Conservation (phyloP, 768 basidiomycete species). For the Leccinum subgranulosum region DNA sequence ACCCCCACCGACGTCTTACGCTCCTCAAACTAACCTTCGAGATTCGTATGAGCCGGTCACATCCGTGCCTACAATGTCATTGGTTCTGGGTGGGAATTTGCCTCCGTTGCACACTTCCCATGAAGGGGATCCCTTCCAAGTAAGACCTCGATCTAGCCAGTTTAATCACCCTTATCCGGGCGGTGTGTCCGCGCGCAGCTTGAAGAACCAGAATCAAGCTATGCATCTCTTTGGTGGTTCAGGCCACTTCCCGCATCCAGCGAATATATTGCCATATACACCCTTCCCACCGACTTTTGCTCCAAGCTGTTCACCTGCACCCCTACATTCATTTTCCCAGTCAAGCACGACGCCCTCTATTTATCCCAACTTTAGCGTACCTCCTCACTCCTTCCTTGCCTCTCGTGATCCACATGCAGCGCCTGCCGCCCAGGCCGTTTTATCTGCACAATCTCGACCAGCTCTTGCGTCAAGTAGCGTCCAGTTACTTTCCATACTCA, state of each 20-base stretch:
- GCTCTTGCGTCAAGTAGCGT: conserved; percentile 22
- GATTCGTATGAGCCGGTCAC: conserved; percentile 36
- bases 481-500: conserved; percentile 36
- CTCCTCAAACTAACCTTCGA: conserved; percentile 19
- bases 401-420: conserved; percentile 14
- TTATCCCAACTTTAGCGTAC: conserved; percentile 14
- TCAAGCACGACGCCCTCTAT: conserved; percentile 6
- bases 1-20: conserved; percentile 22
- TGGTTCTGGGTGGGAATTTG: conserved; percentile 7
- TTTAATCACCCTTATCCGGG: conserved; percentile 33
- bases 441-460: conserved; percentile 14
- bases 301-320: conserved; percentile 20
- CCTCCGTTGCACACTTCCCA: conserved; percentile 1
- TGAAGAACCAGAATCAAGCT: conserved; percentile 16
- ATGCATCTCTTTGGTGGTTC: conserved; percentile 9
- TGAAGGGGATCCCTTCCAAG: conserved; percentile 38
- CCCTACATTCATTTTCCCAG: conserved; percentile 10
- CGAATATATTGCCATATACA: conserved; percentile 3
- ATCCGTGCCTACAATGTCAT: conserved; percentile 3
- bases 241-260: conserved; percentile 1
- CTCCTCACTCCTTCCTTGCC: conserved; percentile 6
- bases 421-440: conserved; percentile 10
- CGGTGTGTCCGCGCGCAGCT: conserved; percentile 6
- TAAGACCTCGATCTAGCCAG: conserved; percentile 48
- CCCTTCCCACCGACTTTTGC: conserved; percentile 16